Base-by-base conservation (phyloP, 2,329 filamentous ascomycete genomes). In the Bipolaris oryzae region DNA sequence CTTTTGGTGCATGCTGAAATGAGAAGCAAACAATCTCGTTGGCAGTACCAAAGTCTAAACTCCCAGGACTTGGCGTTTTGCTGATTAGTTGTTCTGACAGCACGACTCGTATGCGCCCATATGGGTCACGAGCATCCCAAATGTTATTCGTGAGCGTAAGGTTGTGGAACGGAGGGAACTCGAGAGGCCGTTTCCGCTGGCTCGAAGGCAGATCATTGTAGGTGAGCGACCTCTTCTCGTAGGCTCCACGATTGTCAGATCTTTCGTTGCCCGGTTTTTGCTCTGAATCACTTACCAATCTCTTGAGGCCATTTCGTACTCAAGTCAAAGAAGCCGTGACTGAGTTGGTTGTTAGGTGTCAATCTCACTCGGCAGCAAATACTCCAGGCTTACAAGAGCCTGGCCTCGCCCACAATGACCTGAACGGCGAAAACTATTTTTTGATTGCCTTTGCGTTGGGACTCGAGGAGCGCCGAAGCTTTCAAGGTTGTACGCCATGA, bases 1-100 rank as follows among this genome's bases (percentile, higher is more conserved):
- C 83, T 52, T 90, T 77, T 1, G 92, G 91, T 33, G 90, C 92
- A 79, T 95, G 90, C 69, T 95, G 90, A 67, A 96, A 96, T 1
- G 91, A 88, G 74, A 96, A 95, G 13, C 85, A 84, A 21, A 92
- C 84, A 42, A 92, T 76, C 67, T 93, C 91, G 69, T 88, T 89
- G 60, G 90, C 79, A 38, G 86, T 80, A 66, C 91, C 87, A 62
- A 90, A 85, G 7, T 69, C 63, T 1, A 64, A 21, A 7, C 67
- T 63, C 5, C 68, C 67, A 28, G 63, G 60, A 34, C 58, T 55
- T 20, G 35, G 41, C 2, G 57, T 53, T 37, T 64, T 71, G 37
- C 67, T 61, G 55, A 92, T 87, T 0, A 90, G 88, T 70, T 94
- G 91, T 45, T 76, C 74, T 25, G 89, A 87, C 55, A 96, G 84